Evolutionary conservation across 768 basidiomycete species (phyloP).

Genomic region (Leccinum boreale): DNA sequence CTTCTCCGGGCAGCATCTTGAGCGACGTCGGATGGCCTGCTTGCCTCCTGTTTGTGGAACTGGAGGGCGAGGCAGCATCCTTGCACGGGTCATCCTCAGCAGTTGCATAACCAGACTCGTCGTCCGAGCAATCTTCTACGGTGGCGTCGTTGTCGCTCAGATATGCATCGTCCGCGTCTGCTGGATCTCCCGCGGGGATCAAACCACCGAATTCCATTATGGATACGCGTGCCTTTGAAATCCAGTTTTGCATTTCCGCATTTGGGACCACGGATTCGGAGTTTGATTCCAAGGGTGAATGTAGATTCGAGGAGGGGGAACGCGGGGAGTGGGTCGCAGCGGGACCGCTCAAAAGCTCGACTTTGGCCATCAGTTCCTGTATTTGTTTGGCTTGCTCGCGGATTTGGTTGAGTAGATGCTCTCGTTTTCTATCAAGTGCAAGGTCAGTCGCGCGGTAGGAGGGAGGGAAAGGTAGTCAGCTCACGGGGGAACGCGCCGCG

Average conservation of each 20-base stretch:
- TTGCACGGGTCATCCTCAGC: constrained; percentile 21
- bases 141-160: constrained; percentile 39
- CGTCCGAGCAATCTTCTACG: constrained; percentile 34
- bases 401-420: constrained; percentile 74
- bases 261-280: constrained; percentile 34
- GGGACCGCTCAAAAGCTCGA: constrained; percentile 46
- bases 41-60: constrained; percentile 38
- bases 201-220: constrained; percentile 66
- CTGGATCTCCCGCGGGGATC: constrained; percentile 59
- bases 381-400: constrained; percentile 72
- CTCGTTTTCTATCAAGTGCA: constrained; percentile 58
- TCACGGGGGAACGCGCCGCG: constrained; percentile 75
- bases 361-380: constrained; percentile 63
- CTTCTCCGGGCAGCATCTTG: constrained; percentile 57
- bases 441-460: background rate
- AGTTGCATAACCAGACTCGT: constrained; percentile 31
- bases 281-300: constrained; percentile 26
- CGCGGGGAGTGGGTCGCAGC: constrained; percentile 33
- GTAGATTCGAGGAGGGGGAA: constrained; percentile 29
- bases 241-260: constrained; percentile 73
- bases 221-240: constrained; percentile 67
- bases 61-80: constrained; percentile 30
- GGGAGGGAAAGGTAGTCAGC: constrained; percentile 23
- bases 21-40: constrained; percentile 38
- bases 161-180: constrained; percentile 40